Evolutionary conservation across 106 monocot genomes (phyloP), one percentile per base, ranked within the genome.

Genomic region (Acorus gramineus): DNA sequence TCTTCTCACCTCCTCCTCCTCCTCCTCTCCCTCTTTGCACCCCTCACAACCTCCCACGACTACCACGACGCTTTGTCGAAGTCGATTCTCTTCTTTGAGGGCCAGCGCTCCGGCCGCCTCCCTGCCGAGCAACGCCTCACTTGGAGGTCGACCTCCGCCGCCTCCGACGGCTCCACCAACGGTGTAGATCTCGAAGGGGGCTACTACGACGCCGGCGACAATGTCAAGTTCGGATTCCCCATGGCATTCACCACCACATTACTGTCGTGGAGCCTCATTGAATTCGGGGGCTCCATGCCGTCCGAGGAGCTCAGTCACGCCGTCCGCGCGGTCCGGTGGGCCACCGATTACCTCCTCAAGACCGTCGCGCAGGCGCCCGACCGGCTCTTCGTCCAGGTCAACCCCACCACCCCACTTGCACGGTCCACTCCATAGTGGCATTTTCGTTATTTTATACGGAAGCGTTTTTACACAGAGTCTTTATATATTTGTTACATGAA

Each of bases 191-290:
- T 94, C 47, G 67, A 70, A 12, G 93, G 93, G 4, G 93, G 93
- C 2, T 93, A 93, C 72, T 89, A 93, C 46, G 93, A 93, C 57
- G 93, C 93, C 4, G 89, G 89, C 0, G 93, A 89, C 65, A 93
- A 93, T 65, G 86, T 93, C 11, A 93, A 93, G 72, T 93, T 93
- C 64, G 83, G 83, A 0, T 93, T 93, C 59, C 89, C 93, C 0
- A 83, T 93, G 86, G 89, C 93, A 7, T 93, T 93, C 73, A 93
- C 86, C 11, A 69, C 86, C 11, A 93, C 89, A 2, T 84, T 93
- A 85, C 79, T 93, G 52, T 69, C 89, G 4, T 93, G 89, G 93
- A 78, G 93, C 54, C 56, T 93, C 8, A 48, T 86, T 47, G 93
- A 93, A 70, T 93, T 93, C 59, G 81, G 83, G 11, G 76, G 64